Base-by-base conservation (phyloP, 2,329 filamentous ascomycete genomes). In the Emergomyces africanus region DNA sequence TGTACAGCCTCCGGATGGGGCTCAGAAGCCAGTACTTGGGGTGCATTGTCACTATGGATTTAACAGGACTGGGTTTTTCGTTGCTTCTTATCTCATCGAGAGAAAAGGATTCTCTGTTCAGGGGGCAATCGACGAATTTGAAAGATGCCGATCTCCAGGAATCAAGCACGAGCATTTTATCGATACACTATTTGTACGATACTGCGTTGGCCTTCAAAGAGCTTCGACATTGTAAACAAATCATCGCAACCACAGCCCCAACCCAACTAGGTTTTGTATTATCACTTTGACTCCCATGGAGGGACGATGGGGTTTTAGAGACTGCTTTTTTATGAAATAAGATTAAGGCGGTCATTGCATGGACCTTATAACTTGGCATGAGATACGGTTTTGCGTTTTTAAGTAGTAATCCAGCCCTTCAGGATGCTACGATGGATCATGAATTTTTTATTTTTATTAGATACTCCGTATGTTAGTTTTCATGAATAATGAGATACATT, bases 11-110 rank as follows among this genome's bases (percentile, higher is more conserved):
- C 58, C 64, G 15, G 59, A 51, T n/a, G 55, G 42, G 18, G 14
- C 37, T 14, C 66, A 64, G 23, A 70, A 70, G n/a, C 74, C 74
- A 15, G 67, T 86, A 54, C 82, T 96, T 57, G 91, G 87, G 2
- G 89, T 96, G 0, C 92, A 97, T 70, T 97, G 92, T 67, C 92
- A 97, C 68, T 96, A 96, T 66, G 92, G 92, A 0, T 96, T 95
- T 75, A 96, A 97, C 70, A 83, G 91, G 25, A 96, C 92, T 0
- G 92, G 92, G 0, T 96, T 92, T 71, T 88, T 96, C 69, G 83
- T 97, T 56, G 87, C 89, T 37, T 90, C 86, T 67, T 97, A 96
- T 69, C 77, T 97, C n/a, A 86, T 96, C 15, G 90, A 96, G 75
- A 79, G 84, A 53, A 82, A 87, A 64, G 85, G 83, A 0, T 91